Evolutionary conservation across 2,329 filamentous ascomycete genomes (phyloP).

Genomic region (Colletotrichum limetticola): DNA sequence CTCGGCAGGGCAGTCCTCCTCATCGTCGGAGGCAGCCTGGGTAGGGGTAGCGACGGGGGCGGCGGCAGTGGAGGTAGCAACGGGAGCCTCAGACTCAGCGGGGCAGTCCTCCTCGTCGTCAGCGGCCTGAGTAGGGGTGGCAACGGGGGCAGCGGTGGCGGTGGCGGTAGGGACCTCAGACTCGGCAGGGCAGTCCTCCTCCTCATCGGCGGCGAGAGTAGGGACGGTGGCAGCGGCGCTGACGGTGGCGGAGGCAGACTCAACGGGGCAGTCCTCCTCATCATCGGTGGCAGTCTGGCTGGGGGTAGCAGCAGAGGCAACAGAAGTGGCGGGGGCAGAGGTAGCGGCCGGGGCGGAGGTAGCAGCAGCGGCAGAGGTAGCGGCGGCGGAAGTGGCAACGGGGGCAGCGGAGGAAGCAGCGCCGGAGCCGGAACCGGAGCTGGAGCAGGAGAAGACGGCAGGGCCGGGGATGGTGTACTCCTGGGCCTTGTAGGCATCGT

Average conservation of each 20-base stretch:
- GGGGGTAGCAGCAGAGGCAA: slow-evolving; percentile 5
- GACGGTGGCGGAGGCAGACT: neutral
- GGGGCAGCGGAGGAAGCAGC: slow-evolving; percentile 9
- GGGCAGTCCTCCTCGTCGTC: slow-evolving; percentile 29
- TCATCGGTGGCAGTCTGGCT: neutral
- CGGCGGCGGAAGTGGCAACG: neutral
- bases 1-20: slow-evolving; percentile 34
- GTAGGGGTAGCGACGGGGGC: slow-evolving; percentile 9
- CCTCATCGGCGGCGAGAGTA: slow-evolving; percentile 10
- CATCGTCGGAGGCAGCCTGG: slow-evolving; percentile 13
- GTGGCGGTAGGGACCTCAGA: neutral
- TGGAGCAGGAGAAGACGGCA: slow-evolving; percentile 54
- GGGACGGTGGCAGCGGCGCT: slow-evolving; percentile 1
- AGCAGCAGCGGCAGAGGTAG: slow-evolving; percentile 1
- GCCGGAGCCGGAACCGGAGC: slow-evolving; percentile 23
- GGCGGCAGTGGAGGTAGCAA: neutral
- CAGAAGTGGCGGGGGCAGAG: slow-evolving; percentile 3
- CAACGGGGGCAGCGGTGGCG: slow-evolving; percentile 9
- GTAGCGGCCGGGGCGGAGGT: slow-evolving; percentile 4
- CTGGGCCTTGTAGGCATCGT: slow-evolving; percentile 57
- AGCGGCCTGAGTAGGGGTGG: neutral
- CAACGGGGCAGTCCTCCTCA: slow-evolving; percentile 13
- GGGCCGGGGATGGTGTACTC: slow-evolving; percentile 60
- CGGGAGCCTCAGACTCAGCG: slow-evolving; percentile 17
- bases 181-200: slow-evolving; percentile 30